phyloP scores from a whole-genome alignment of 1,284 basidiomycete species.

The Coniophora puteana region DNA sequence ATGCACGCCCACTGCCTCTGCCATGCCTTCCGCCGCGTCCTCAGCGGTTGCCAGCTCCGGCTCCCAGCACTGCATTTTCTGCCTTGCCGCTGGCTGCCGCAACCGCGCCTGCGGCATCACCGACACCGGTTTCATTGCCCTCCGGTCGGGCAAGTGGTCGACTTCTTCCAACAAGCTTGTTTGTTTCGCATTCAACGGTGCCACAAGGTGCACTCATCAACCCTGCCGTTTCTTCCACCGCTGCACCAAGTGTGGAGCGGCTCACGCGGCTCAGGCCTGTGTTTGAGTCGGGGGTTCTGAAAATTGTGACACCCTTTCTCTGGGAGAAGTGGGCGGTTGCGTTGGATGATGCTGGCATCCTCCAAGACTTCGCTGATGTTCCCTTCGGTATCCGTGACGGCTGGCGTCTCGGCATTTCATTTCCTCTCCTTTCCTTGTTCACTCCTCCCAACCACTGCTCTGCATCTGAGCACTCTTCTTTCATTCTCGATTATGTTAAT shows the following conservation, averaged over 20 bases:
- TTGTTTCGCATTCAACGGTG: background rate
- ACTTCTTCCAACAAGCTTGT: background rate
- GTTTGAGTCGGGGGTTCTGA: background rate
- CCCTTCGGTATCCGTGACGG: constrained; percentile 9
- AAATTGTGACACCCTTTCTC: constrained; percentile 6
- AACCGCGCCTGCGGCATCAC: background rate
- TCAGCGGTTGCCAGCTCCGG: background rate
- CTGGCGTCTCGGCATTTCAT: constrained; percentile 11
- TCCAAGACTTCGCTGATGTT: constrained; percentile 7
- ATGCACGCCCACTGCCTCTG: no score
- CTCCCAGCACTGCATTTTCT: background rate
- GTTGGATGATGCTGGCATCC: background rate
- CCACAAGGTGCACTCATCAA: background rate
- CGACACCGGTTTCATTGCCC: background rate
- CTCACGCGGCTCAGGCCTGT: background rate
- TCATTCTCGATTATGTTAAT: constrained; percentile 3
- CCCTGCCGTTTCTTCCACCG: background rate
- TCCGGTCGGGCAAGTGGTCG: background rate
- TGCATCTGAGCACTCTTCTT: constrained; percentile 4
- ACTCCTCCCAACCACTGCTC: constrained; percentile 12
- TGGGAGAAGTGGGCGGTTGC: constrained; percentile 1
- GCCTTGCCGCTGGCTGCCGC: background rate
- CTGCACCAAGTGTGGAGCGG: background rate
- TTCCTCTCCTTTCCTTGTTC: background rate
- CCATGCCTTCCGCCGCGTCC: background rate